Base-by-base conservation (phyloP, 192 early-diverging fungal species). In the Coemansia sp. region DNA sequence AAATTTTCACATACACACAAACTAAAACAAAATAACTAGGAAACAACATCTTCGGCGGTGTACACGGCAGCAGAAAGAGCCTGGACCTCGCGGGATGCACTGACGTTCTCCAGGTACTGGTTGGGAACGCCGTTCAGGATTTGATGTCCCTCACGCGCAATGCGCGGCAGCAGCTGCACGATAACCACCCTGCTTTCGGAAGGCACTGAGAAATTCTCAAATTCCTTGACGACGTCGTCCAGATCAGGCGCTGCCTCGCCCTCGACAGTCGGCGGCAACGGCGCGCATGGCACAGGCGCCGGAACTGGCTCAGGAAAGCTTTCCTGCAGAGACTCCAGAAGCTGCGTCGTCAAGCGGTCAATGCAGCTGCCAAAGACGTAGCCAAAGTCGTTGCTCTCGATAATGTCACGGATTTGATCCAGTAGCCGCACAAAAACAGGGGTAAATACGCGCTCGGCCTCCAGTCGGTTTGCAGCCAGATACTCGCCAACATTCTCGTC, bases 341-440 rank as follows among this genome's bases (percentile, higher is more conserved):
- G 75, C 68, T 82, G 73, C 6, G 52, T 48, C 11, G 80, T 82
- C 34, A 79, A 63, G 29, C 80, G 65, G 62, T 85, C 77, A 38
- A 76, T 20, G 45, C 67, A 82, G 74, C 73, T 63, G 70, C 66
- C 63, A 61, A 83, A 69, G 48, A 83, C 75, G 18, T 62, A 75
- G 17, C 32, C 10, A 61, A 80, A 84, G 52, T 80, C 77, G 32
- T 48, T 33, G 72, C 73, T 90, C 59, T 96, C 93, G 52, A 96
- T 83, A 49, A 94, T 89, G 71, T 98, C 95, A 25, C 91, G 88
- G 2, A 91, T 91, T 81, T 96, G 93, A 76, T 96, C 88, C 60
- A 98, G 70, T 49, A 96, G 80, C 33, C 75, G 83, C 34, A 84
- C 83, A 32, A 98, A 84, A 32, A 86, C 78, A 7, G 85, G 68